Base-by-base conservation (phyloP, 495 filamentous ascomycete genomes). In the Letharia lupina region DNA sequence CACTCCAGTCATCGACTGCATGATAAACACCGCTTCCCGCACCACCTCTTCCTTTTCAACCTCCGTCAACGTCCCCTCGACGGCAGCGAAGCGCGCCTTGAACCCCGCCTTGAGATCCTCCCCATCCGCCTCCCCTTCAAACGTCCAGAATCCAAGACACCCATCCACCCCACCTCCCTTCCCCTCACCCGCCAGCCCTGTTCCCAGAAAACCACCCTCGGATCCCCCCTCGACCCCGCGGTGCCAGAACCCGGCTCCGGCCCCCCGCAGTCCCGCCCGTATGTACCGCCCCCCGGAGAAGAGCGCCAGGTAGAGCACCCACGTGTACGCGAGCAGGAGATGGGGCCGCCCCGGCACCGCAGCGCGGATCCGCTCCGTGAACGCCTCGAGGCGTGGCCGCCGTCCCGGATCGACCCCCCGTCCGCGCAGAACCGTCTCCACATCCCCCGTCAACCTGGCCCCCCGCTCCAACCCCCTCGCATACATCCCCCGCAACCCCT, bases 221-320 rank as follows among this genome's bases (percentile, higher is more conserved):
- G 23, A 28, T 28, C 23, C 23, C 23, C 23, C 23, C 23, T 28
- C 23, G 23, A 28, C 44, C 4, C 16, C 16, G 13, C 44, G 15
- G 13, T 16, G 47, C 82, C 80, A 84, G 40, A 84, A 84, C 12
- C 72, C 73, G 0, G 70, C 41, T 13, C 79, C 78, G 13, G 78
- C 81, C 20, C 72, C 70, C 42, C 72, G 60, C 2, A 87, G 70
- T 40, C 78, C 72, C 1, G 70, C 70, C 20, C 82, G 77, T 33
- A 87, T 79, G 71, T 77, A 81, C 5, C 83, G 74, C 7, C 84
- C 84, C 15, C 84, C 84, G 41, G 78, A 79, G 64, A 87, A 83
- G 0, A 86, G 70, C 8, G 84, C 84, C 77, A 85, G 82, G 68
- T 86, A 86, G 62, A 85, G 75, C 35, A 84, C 78, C 83, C 84